Evolutionary conservation across 768 basidiomycete species (phyloP), one percentile per base, ranked within the genome.

Genomic region (Mycena sanguinolenta): DNA sequence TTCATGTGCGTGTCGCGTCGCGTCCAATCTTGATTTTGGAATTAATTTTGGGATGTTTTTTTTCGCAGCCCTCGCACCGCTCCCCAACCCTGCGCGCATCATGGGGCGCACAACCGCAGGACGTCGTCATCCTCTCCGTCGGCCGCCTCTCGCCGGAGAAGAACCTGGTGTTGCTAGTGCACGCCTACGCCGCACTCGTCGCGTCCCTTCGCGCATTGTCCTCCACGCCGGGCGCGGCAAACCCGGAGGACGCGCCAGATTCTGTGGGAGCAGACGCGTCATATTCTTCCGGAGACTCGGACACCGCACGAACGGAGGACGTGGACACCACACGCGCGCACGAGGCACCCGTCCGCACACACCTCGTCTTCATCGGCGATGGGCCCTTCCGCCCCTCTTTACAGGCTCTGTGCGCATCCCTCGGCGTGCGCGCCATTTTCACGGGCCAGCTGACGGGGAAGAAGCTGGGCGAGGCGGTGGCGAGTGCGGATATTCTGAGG

Each of bases 111-210:
- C 8, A 13, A 27, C 44, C 2, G 0, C n/a, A 21, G 19, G 57
- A 23, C 49, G 59, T 62, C 19, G 58, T 69, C 8, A 17, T 73
- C 27, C 63, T 73, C 30, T 69, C 54, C 55, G 60, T 73, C 4
- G 67, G 67, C 6, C 67, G 72, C 23, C 60, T 73, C 36, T 42
- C 32, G 4, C 63, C 46, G 7, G 72, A 73, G 64, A 73, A 73
- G 64, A 73, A 73, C 32, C 72, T 73, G 17, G n/a, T 19, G 6
- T 44, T 70, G 0, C 52, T 65, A 17, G 53, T 70, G 10, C 19
- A 53, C 4, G 69, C 58, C 4, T 54, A 54, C 17, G 69, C 63
- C 0, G 30, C 16, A 14, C 54, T 46, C 54, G n/a, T 25, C 12
- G 4, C 23, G 6, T 28, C 44, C 10, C 49, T 25, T 14, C n/a